phyloP scores from a whole-genome alignment of 2,329 filamentous ascomycete species.

The Scedosporium dehoogii region DNA sequence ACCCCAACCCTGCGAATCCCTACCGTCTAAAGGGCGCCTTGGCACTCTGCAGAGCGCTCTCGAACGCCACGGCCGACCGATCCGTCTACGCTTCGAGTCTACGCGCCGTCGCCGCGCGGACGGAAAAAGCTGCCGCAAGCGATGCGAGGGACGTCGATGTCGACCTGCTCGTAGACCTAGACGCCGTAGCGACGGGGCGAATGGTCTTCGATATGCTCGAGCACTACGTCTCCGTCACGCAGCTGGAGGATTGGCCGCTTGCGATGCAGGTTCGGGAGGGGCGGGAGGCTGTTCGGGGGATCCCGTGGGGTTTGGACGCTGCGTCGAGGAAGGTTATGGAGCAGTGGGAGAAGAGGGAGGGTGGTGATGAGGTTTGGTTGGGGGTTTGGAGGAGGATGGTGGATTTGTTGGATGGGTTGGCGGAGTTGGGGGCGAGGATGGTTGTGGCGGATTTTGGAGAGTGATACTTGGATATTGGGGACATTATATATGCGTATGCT shows the following conservation, averaged over 20 bases:
- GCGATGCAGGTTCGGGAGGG: conserved; percentile 32
- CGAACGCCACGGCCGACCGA: conserved; percentile 34
- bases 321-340: conserved; percentile 9
- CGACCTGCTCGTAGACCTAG: conserved; percentile 29
- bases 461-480: not conserved
- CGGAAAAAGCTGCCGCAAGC: not conserved
- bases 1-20: conserved; percentile 38
- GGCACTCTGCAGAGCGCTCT: conserved; percentile 40
- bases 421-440: conserved; percentile 32
- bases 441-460: conserved; percentile 30
- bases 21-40: conserved; percentile 41
- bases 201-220: conserved; percentile 39
- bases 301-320: conserved; percentile 3
- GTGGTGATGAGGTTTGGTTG: conserved; percentile 25
- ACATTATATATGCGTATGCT: not conserved
- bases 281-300: conserved; percentile 34
- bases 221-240: conserved; percentile 28
- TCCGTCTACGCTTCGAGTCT: conserved; percentile 9
- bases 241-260: conserved; percentile 36
- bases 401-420: conserved; percentile 35
- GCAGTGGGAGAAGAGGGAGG: conserved; percentile 20
- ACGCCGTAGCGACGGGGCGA: conserved; percentile 44
- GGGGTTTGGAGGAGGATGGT: conserved; percentile 41
- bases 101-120: not conserved
- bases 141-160: conserved; percentile 5